Base-by-base conservation (phyloP, 148 eudicot genomes). In the Chenopodium album region DNA sequence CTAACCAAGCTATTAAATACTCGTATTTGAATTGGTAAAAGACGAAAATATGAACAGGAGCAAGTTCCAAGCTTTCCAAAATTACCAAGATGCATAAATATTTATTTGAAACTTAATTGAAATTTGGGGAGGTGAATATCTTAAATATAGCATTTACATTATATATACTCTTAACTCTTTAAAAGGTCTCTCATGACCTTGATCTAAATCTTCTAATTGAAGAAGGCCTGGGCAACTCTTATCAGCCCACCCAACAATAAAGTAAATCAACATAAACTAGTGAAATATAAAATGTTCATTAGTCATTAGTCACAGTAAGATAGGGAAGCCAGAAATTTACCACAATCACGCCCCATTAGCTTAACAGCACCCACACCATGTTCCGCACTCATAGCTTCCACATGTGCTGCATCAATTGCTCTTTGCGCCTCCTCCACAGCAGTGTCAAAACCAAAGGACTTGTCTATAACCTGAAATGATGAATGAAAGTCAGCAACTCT, bases 361-460 rank as follows among this genome's bases (percentile, higher is more conserved):
- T 88, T 88, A 64, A 88, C 90, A 37, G 86, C 83, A 28, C 90
- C 90, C 20, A 88, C 68, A 26, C 90, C 90, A 78, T 88, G 75
- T 73, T 86, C 88, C n/a, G 44, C 84, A 73, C 90, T 86, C 52
- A 79, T 86, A 50, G 90, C 86, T 81, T 88, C 90, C 37, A 88
- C 90, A 78, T 88, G 90, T 26, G 89, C 90, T 56, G 90, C 86
- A 82, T 88, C 66, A 47, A 88, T 88, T 23, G 90, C 90, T 79
- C 90, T 80, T 68, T 88, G 90, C 59, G 90, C 90, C 84, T 84
- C 89, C 87, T 88, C 90, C 31, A 88, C 88, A 20, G 88, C 90
- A 64, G 88, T 86, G 80, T 88, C 90, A 77, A 88, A 88, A 82
- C 90, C 90, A 66, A 88, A 86, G 41, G 90, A 88, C 76, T 67